These are phyloP conservation scores for Aspergillus felis DNA, from an alignment of 2,329 filamentous ascomycete genomes.

Conservation along the genomic window DNA sequence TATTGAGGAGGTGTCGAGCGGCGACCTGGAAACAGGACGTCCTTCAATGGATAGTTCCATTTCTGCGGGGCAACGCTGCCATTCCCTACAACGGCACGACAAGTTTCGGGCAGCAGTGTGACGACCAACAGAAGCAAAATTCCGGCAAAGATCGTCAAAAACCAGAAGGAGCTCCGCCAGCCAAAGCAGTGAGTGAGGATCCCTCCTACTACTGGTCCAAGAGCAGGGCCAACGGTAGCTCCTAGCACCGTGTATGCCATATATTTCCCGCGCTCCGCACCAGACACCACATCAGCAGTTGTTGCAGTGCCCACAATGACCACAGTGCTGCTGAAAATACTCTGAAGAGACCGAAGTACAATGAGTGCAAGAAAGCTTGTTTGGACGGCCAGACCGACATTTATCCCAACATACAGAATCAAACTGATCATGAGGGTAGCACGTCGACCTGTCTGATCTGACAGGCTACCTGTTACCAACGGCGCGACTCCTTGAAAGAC, in stretches of 20 bases:
- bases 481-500: conserved; percentile 28
- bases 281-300: conserved; percentile 28
- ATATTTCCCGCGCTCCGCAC: conserved; percentile 29
- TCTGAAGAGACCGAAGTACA: conserved; percentile 29
- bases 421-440: conserved; percentile 27
- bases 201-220: conserved; percentile 31
- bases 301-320: conserved; percentile 28
- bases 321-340: conserved; percentile 24
- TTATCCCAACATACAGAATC: conserved; percentile 26
- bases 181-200: conserved; percentile 20
- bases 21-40: background rate
- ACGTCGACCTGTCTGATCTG: conserved; percentile 29
- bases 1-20: background rate
- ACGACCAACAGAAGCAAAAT: conserved; percentile 13
- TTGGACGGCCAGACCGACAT: conserved; percentile 30
- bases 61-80: conserved; percentile 17
- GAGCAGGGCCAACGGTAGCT: conserved; percentile 19
- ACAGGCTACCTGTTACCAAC: conserved; percentile 27
- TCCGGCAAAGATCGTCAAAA: conserved; percentile 24
- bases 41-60: conserved; percentile 9
- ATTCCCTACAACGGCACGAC: conserved; percentile 31
- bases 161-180: conserved; percentile 32
- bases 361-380: conserved; percentile 26
- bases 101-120: conserved; percentile 27
- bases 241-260: conserved; percentile 25